Conservation (phyloP, 768 basidiomycete genomes). For the Leucocoprinus sp. region DNA sequence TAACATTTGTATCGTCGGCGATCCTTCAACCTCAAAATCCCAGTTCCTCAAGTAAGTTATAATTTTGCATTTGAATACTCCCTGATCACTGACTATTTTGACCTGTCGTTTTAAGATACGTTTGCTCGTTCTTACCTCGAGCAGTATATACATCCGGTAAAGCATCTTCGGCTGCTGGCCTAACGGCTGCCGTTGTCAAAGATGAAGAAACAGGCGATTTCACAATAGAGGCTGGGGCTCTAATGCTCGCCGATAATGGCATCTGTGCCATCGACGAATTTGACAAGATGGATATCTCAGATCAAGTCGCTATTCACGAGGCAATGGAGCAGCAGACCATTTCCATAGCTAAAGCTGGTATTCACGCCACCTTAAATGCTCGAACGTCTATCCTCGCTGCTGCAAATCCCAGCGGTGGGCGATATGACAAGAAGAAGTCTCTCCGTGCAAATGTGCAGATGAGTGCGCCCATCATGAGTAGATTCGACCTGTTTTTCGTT, state of each 20-base stretch:
- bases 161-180: slow-evolving; percentile 96
- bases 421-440: slow-evolving; percentile 92
- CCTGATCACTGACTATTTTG: slow-evolving; percentile 5
- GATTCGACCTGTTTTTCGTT: slow-evolving; percentile 97
- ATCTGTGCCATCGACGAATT: slow-evolving; percentile 99
- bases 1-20: slow-evolving; percentile 97
- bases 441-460: slow-evolving; percentile 91
- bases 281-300: slow-evolving; percentile 99
- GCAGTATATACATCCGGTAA: slow-evolving; percentile 99
- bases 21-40: slow-evolving; percentile 96
- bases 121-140: slow-evolving; percentile 95
- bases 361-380: slow-evolving; percentile 96
- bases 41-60: slow-evolving; percentile 89
- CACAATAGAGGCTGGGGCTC: slow-evolving; percentile 97
- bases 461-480: slow-evolving; percentile 98
- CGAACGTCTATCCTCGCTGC: slow-evolving; percentile 96
- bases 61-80: no score
- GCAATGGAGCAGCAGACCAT: slow-evolving; percentile 99
- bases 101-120: slow-evolving; percentile 51
- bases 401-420: slow-evolving; percentile 94
- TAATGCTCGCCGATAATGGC: slow-evolving; percentile 99
- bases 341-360: slow-evolving; percentile 98
- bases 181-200: slow-evolving; percentile 96
- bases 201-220: slow-evolving; percentile 99
- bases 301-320: slow-evolving; percentile 99